phyloP scores from a whole-genome alignment of 352 stramenopile genomes.

The Globisporangium cylindrosporum region DNA sequence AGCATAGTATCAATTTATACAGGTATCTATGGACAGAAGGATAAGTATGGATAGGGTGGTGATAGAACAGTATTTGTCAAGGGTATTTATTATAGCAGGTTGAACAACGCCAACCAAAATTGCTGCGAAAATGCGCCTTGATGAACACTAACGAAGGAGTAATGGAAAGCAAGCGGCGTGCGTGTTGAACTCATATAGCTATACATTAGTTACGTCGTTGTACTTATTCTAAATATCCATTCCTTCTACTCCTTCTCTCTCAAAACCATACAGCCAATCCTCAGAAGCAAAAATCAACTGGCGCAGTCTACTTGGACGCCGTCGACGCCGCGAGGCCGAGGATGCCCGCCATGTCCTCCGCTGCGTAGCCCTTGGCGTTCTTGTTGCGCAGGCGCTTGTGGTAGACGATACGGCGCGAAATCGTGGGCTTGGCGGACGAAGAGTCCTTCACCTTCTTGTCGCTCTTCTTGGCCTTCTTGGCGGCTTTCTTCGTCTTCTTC shows the following conservation, averaged over 20 bases:
- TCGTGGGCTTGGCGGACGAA: constrained; percentile 23
- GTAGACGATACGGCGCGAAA: constrained; percentile 76
- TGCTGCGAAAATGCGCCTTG: not conserved
- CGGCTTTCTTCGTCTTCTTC: constrained; percentile 50
- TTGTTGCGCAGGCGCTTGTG: constrained; percentile 84
- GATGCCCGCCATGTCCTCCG: constrained; percentile 83
- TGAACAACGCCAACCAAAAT: not conserved
- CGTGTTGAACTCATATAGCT: constrained; percentile 11
- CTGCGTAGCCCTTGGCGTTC: constrained; percentile 82
- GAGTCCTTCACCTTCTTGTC: constrained; percentile 47
- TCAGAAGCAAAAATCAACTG: not conserved
- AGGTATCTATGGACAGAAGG: not conserved
- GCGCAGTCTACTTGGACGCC: not conserved
- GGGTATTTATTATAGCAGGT: constrained; percentile 5
- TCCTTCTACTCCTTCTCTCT: not conserved
- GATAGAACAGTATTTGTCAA: not conserved
- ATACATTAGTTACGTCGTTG: constrained; percentile 14
- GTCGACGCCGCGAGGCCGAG: constrained; percentile 65
- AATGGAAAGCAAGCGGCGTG: not conserved
- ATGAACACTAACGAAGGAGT: not conserved
- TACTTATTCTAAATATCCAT: constrained; percentile 12
- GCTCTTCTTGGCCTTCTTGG: constrained; percentile 58
- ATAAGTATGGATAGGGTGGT: not conserved
- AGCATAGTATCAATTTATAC: constrained; percentile 6
- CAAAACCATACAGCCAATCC: not conserved